These are phyloP conservation scores for Schizonepeta tenuifolia DNA, from an alignment of 257 asterid species.

Conservation along the genomic window DNA sequence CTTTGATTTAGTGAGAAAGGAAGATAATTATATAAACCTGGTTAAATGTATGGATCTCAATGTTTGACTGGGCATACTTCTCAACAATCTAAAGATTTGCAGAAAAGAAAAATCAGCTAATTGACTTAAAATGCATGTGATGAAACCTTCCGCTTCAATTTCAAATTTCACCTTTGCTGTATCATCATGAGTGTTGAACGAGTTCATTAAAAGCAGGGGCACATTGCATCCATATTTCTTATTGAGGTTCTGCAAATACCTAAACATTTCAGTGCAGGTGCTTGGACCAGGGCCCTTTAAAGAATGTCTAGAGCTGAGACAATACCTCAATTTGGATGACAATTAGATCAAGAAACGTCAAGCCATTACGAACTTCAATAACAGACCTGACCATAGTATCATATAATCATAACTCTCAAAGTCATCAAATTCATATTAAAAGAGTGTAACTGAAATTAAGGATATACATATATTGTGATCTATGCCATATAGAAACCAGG, in stretches of 20 bases:
- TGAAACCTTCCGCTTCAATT: not conserved
- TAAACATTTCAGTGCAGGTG: slow-evolving; percentile 35
- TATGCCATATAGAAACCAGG: not conserved
- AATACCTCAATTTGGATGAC: slow-evolving; percentile 97
- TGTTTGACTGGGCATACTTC: slow-evolving; percentile 70
- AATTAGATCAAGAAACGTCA: slow-evolving; percentile 96
- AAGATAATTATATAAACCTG: slow-evolving; percentile 60
- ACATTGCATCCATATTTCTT: slow-evolving; percentile 86
- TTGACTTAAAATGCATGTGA: slow-evolving; percentile 9
- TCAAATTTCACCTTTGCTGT: slow-evolving; percentile 71
- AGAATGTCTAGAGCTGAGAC: slow-evolving; percentile 1
- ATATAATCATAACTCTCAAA: slow-evolving; percentile 29
- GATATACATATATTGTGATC: not conserved
- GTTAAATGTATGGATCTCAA: slow-evolving; percentile 91
- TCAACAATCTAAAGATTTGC: slow-evolving; percentile 71
- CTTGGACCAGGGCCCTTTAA: slow-evolving; percentile 24
- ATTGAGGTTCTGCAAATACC: slow-evolving; percentile 72
- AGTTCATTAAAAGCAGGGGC: slow-evolving; percentile 95
- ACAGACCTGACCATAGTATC: slow-evolving; percentile 69
- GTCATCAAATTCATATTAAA: not conserved
- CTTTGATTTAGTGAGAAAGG: not conserved
- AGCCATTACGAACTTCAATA: slow-evolving; percentile 96
- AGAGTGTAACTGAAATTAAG: not conserved
- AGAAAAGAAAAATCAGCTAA: slow-evolving; percentile 35
- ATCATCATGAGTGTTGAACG: slow-evolving; percentile 99